Base-by-base conservation (phyloP, 2,329 filamentous ascomycete species). In the Triangularia setosa region DNA sequence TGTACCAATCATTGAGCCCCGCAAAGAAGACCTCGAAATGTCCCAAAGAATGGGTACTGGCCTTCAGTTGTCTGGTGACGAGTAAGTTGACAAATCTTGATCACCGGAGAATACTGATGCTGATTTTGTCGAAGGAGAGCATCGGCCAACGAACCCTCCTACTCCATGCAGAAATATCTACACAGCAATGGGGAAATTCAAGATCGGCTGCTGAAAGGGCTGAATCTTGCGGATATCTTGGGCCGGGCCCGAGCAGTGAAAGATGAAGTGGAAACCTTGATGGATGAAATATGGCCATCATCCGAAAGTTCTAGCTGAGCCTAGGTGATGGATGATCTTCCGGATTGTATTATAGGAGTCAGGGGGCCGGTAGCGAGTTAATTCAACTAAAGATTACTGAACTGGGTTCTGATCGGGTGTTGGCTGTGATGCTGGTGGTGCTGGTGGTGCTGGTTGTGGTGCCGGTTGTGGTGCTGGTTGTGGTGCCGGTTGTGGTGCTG, bases 101-200 rank as follows among this genome's bases (percentile, higher is more conserved):
- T 3, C 12, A 23, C 6, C 27, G 23, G 5, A 18, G 27, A n/a
- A 12, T 4, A 12, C 30, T 3, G 30, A 25, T 11, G 21, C 58
- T 62, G 18, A 66, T 57, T 21, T n/a, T 27, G 9, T 3, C 16
- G 21, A 18, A 69, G 64, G 4, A 16, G 61, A 55, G 14, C 60
- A 16, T 55, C 62, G 18, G 33, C 12, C 8, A 57, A 6, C 12
- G 44, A 40, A 18, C 33, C 59, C 21, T 56, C 64, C 8, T 69
- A 70, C 59, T 58, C 66, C 1, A 23, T 71, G 7, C 40, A 65
- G 16, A 40, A 59, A 30, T 71, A 69, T 44, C 65, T 71, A 14
- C 12, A 33, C 18, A 67, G 55, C 9, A 53, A 64, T 6, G 63
- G 54, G 7, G 64, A 58, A 2, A 33, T 71, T 14, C 44, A 65